Base-by-base conservation (phyloP, 768 basidiomycete genomes). In the Trametopsis cervina region DNA sequence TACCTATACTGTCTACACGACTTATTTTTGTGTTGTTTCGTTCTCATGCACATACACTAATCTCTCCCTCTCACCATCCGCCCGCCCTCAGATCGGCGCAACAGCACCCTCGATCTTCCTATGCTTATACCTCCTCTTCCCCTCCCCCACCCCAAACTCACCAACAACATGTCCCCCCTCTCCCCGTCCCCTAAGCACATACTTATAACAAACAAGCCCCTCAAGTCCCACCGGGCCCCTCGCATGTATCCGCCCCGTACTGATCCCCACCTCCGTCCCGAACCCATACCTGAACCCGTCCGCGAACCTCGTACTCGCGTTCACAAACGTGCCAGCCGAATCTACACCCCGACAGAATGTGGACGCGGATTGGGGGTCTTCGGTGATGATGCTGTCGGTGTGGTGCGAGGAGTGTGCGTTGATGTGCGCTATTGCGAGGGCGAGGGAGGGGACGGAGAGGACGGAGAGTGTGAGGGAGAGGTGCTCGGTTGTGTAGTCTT, bases 281-380 rank as follows among this genome's bases (percentile, higher is more conserved):
- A 96, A 93, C 0, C 96, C 96, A 62, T 92, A 98, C 51, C 95
- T 69, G 67, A 94, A 96, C 11, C 96, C 95, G 64, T 99, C 96
- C 0, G 94, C 85, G 63, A 99, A 98, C 29, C 96, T 78, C 9
- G 96, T 97, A 60, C 87, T 91, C 5, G 94, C 94, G 58, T 99
- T 98, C 50, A 95, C 77, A 59, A 86, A 99, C 4, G 90, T 90
- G 24, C 93, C 90, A n/a, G n/a, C n/a, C n/a, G n/a, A n/a, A n/a
- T n/a, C n/a, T n/a, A n/a, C n/a, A n/a, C n/a, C n/a, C 15, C 85
- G 76, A 63, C 84, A 89, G 70, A 97, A 99, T 24, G 69, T 70
- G 24, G 80, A 73, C 29, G 78, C 81, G 24, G 83, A 77, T 6
- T 58, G 55, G 2, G 79, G 75, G 39, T 79, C 76, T 65, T 96